Percentiles rank a stretch among this genome's conserved stretches.
Conservation (phyloP, 352 stramenopile genomes). For the Phytophthora hybrid region DNA sequence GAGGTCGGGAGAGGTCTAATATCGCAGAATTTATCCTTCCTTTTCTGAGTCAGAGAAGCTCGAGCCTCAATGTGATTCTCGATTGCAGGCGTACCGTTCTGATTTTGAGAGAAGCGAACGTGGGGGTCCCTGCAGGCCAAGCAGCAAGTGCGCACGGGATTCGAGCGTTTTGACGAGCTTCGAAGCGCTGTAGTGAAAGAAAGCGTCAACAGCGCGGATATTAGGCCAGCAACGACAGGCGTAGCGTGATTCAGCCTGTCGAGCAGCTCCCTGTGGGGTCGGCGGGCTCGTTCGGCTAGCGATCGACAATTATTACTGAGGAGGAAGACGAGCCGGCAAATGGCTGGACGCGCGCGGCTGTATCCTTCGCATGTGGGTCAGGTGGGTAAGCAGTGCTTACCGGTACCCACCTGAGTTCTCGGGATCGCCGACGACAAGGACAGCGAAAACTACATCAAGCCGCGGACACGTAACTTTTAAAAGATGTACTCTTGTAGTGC, state of each 20-base stretch:
- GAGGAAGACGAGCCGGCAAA: constrained; percentile 33
- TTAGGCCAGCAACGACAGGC: background rate
- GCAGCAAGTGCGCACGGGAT: too few relatives aligned
- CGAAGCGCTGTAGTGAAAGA: background rate
- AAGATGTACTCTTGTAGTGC: too few relatives aligned
- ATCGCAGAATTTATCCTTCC: constrained; percentile 9
- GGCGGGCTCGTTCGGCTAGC: background rate
- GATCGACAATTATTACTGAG: background rate
- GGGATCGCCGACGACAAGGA: too few relatives aligned
- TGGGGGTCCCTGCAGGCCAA: too few relatives aligned
- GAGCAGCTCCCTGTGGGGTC: background rate
- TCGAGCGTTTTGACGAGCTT: constrained; percentile 5
- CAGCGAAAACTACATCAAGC: too few relatives aligned
- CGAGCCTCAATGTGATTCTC: background rate
- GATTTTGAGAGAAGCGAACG: constrained; percentile 7
- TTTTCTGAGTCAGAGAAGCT: constrained; percentile 28
- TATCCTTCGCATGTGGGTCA: constrained; percentile 15
- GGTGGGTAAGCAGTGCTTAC: background rate
- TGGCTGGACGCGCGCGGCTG: constrained; percentile 20
- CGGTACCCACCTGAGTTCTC: background rate
- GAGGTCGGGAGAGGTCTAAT: background rate
- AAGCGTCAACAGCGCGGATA: too few relatives aligned
- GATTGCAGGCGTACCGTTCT: background rate
- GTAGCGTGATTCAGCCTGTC: background rate
- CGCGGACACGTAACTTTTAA: too few relatives aligned